Conservation (phyloP, 345 rosid genomes). For the Euphorbia peplus region DNA sequence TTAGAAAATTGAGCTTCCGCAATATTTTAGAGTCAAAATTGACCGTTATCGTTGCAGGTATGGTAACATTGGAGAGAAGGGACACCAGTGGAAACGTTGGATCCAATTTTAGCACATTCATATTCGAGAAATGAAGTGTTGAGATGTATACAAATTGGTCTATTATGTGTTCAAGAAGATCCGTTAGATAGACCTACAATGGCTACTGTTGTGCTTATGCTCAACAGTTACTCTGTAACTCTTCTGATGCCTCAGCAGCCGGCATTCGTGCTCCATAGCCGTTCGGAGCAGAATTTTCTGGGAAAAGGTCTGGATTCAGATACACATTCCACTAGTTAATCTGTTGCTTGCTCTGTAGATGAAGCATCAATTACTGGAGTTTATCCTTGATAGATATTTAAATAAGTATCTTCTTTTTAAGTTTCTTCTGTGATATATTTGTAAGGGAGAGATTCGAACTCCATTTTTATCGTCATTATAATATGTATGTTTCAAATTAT, state of each 20-base stretch:
- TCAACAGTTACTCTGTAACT: conserved; percentile 39
- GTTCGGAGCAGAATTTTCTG: neutral
- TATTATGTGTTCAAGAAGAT: conserved; percentile 65
- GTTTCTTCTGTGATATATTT: too few relatives aligned
- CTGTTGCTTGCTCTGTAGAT: conserved; percentile 25
- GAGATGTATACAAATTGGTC: conserved; percentile 51
- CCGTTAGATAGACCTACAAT: conserved; percentile 46
- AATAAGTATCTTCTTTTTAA: too few relatives aligned
- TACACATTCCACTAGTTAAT: conserved; percentile 18
- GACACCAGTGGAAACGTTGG: conserved; percentile 40
- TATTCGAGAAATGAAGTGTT: conserved; percentile 41
- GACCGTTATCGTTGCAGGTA: too few relatives aligned
- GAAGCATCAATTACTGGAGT: conserved; percentile 35
- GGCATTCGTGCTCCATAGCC: conserved; percentile 20
- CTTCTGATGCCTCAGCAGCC: conserved; percentile 40
- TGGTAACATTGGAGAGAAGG: conserved; percentile 58
- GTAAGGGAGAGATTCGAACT: too few relatives aligned
- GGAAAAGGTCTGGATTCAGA: neutral
- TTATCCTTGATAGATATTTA: neutral
- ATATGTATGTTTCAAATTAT: too few relatives aligned
- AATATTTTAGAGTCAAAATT: too few relatives aligned
- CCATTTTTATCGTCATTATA: too few relatives aligned
- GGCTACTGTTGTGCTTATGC: conserved; percentile 45
- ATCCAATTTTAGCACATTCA: conserved; percentile 31
- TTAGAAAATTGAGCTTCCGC: too few relatives aligned